A percentile compares a stretch with the other conserved stretches of the same genome.
Conservation (phyloP, 2,329 filamentous ascomycete genomes). For the Aschersonia sp. region DNA sequence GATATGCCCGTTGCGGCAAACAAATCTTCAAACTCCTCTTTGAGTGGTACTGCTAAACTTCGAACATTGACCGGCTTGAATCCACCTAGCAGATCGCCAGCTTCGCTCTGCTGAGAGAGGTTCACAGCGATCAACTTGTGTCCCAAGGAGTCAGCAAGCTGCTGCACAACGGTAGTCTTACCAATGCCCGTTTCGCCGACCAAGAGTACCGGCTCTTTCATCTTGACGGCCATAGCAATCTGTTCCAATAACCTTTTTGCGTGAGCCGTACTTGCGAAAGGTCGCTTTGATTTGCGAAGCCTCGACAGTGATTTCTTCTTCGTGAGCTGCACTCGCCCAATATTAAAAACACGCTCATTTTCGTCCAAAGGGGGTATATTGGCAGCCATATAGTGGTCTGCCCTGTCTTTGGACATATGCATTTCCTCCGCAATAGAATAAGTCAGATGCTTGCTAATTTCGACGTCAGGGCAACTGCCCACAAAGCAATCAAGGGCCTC, state of each 20-base stretch:
- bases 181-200: constrained; percentile 99
- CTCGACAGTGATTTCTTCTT: constrained; percentile 38
- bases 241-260: constrained; percentile 78
- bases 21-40: constrained; percentile 85
- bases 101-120: constrained; percentile 93
- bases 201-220: constrained; percentile 78
- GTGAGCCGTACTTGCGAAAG: constrained; percentile 80
- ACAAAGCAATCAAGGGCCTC: constrained; percentile 90
- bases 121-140: constrained; percentile 88
- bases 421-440: constrained; percentile 71
- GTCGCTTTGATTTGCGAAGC: constrained; percentile 38
- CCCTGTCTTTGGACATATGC: constrained; percentile 69
- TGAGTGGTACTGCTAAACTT: constrained; percentile 73
- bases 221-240: constrained; percentile 66
- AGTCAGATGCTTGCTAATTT: constrained; percentile 45
- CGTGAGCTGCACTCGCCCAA: constrained; percentile 52
- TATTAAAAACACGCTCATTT: constrained; percentile 37
- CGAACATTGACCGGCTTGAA: constrained; percentile 93
- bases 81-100: constrained; percentile 84
- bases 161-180: constrained; percentile 92
- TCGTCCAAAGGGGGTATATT: constrained; percentile 60
- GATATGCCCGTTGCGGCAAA: constrained; percentile 80
- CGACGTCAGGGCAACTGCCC: constrained; percentile 57
- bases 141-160: constrained; percentile 70
- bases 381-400: constrained; percentile 60